Percentiles rank a stretch among this genome's conserved stretches.
phyloP scores from a whole-genome alignment of 2,329 filamentous ascomycete species.

The Colletotrichum cuscutae region DNA sequence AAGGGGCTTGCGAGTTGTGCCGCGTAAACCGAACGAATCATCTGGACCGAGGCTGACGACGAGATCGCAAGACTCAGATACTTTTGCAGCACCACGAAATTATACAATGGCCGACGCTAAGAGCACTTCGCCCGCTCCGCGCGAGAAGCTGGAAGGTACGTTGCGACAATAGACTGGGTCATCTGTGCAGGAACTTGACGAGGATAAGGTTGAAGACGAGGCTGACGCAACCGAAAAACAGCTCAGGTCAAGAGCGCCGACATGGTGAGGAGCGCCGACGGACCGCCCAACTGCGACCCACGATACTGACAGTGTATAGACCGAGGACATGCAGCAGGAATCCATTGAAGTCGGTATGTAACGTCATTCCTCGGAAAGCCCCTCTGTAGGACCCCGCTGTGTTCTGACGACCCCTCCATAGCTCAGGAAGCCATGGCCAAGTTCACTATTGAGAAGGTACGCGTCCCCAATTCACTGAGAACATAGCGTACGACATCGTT shows the following conservation, averaged over 20 bases:
- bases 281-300: slow-evolving; percentile 28
- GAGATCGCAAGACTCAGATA: background rate
- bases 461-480: slow-evolving; percentile 13
- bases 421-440: slow-evolving; percentile 73
- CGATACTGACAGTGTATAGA: slow-evolving; percentile 64
- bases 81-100: background rate
- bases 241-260: slow-evolving; percentile 98
- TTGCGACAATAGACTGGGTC: slow-evolving; percentile 1
- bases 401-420: slow-evolving; percentile 43
- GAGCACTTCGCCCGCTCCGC: slow-evolving; percentile 58
- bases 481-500: background rate
- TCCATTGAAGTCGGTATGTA: slow-evolving; percentile 92
- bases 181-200: slow-evolving; percentile 5
- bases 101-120: slow-evolving; percentile 52
- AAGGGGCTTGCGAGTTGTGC: slow-evolving; percentile 5
- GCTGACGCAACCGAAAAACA: slow-evolving; percentile 51
- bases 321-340: slow-evolving; percentile 96
- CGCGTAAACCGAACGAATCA: background rate
- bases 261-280: slow-evolving; percentile 74
- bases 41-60: slow-evolving; percentile 7
- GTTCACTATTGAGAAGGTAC: slow-evolving; percentile 71
- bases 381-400: slow-evolving; percentile 4
- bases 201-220: background rate
- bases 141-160: slow-evolving; percentile 82
- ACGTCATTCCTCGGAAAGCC: background rate